Evolutionary conservation across 495 filamentous ascomycete species (phyloP).

Genomic region (Aspergillus nidulans): DNA sequence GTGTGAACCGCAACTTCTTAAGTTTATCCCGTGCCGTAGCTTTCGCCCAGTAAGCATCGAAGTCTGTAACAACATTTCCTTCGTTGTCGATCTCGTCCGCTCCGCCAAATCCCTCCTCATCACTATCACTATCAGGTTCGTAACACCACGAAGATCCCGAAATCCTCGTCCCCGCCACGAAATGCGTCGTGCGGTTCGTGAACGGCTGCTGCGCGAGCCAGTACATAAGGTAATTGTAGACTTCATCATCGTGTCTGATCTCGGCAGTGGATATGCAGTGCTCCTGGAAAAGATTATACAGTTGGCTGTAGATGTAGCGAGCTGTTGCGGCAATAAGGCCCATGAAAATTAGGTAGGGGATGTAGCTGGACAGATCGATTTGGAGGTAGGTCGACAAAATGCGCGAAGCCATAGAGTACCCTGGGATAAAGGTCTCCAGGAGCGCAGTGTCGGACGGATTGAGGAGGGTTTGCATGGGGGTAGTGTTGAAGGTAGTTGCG

Average conservation of each 20-base stretch:
- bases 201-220: constrained; percentile 63
- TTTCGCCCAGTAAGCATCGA: constrained; percentile 48
- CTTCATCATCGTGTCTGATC: constrained; percentile 62
- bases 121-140: constrained; percentile 34
- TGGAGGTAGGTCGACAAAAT: constrained; percentile 56
- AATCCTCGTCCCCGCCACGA: constrained; percentile 58
- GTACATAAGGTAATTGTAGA: constrained; percentile 65
- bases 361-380: constrained; percentile 68
- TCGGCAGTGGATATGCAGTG: constrained; percentile 53
- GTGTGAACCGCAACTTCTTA: constrained; percentile 60
- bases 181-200: constrained; percentile 51
- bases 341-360: constrained; percentile 54
- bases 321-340: constrained; percentile 46
- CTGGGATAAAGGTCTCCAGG: constrained; percentile 71
- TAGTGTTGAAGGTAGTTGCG: constrained; percentile 13
- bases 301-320: constrained; percentile 45
- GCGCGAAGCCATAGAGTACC: constrained; percentile 61
- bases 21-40: constrained; percentile 46
- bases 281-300: constrained; percentile 28
- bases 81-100: constrained; percentile 43
- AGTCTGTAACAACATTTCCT: constrained; percentile 16
- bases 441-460: constrained; percentile 36
- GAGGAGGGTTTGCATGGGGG: constrained; percentile 18
- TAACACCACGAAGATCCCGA: constrained; percentile 46
- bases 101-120: constrained; percentile 23